phyloP scores from a whole-genome alignment of 495 filamentous ascomycete species.

The Aspergillus steynii region DNA sequence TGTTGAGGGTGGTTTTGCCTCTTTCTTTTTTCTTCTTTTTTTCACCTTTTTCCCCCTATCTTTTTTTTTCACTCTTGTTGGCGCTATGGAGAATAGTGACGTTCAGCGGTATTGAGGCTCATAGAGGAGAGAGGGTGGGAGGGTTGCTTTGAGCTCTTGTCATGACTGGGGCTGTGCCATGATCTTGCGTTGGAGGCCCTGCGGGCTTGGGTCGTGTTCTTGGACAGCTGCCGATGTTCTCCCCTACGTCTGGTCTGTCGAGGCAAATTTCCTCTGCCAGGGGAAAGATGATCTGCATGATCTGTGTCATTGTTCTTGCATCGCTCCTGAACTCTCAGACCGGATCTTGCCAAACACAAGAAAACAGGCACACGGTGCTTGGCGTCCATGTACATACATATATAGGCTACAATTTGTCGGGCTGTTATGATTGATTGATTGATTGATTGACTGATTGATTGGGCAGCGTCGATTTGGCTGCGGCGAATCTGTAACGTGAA shows the following conservation, averaged over 20 bases:
- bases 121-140: conserved; percentile 27
- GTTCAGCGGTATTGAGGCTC: conserved; percentile 38
- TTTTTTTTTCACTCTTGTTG: conserved; percentile 27
- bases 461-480: not conserved
- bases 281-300: not conserved
- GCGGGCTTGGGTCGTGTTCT: not conserved
- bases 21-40: conserved; percentile 29
- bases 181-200: conserved; percentile 1
- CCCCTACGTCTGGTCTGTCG: not conserved
- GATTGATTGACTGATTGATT: not conserved
- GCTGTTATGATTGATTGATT: conserved; percentile 11
- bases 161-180: conserved; percentile 13
- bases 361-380: conserved; percentile 12
- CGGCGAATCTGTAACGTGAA: not conserved
- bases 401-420: conserved; percentile 26
- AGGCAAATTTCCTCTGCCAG: not conserved
- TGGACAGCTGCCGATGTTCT: not conserved
- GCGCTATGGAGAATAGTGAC: conserved; percentile 41
- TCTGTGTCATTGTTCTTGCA: too few species aligned
- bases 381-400: conserved; percentile 27
- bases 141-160: conserved; percentile 30
- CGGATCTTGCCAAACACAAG: not conserved
- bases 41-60: not conserved
- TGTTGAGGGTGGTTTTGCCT: conserved; percentile 27
- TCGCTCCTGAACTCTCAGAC: not conserved